Evolutionary conservation across 805 yeast species (phyloP).

Genomic region (Komagataella pastoris): DNA sequence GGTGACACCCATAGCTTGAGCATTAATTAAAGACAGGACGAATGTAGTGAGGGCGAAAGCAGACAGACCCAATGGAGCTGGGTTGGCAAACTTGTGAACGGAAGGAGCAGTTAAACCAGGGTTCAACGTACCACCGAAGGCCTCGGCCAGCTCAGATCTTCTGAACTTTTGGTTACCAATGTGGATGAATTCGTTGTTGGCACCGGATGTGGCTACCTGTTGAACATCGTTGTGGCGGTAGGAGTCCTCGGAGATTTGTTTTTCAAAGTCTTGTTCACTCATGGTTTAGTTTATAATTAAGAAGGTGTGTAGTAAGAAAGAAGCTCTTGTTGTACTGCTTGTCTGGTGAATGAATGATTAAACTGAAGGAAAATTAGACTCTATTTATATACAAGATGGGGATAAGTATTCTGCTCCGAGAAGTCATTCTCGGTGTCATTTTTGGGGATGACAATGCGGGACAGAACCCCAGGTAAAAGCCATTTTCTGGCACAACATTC

Average conservation of each 20-base stretch:
- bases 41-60: slow-evolving; percentile 65
- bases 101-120: slow-evolving; percentile 54
- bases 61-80: slow-evolving; percentile 63
- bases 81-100: slow-evolving; percentile 50
- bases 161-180: slow-evolving; percentile 64
- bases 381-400: neutral
- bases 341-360: neutral
- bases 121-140: slow-evolving; percentile 76
- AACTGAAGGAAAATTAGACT: neutral
- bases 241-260: neutral
- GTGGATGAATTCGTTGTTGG: slow-evolving; percentile 48
- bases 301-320: neutral
- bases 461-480: neutral
- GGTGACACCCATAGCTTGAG: slow-evolving; percentile 54
- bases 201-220: neutral
- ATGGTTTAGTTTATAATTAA: neutral
- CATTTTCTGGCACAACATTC: neutral
- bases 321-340: neutral
- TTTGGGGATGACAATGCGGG: neutral
- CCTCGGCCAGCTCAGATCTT: slow-evolving; percentile 42
- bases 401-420: neutral
- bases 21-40: slow-evolving; percentile 49
- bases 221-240: neutral
- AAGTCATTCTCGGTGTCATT: neutral
- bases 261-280: neutral